A percentile compares a stretch with the other conserved stretches of the same genome.
Evolutionary conservation across 129 eudicot species (phyloP).

Genomic region (Arctium lappa): DNA sequence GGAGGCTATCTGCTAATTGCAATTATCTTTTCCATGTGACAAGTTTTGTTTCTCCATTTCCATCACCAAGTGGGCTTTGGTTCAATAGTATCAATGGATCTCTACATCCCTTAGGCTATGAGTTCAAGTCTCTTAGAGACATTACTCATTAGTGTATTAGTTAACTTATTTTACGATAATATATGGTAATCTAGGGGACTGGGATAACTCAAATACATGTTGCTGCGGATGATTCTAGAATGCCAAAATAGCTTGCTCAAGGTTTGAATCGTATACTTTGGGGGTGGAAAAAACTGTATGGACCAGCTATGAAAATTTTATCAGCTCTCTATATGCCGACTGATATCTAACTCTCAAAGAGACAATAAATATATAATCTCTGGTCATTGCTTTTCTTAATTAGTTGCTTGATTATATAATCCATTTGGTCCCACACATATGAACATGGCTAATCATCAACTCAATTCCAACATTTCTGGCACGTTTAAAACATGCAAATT

Average conservation of each 20-base stretch:
- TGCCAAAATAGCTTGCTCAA: no score
- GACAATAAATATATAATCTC: not conserved
- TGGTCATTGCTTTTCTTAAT: not conserved
- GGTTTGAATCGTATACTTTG: no score
- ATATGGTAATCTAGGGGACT: not conserved
- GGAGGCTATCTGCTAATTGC: not conserved
- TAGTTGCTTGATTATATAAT: not conserved
- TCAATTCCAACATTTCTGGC: not conserved
- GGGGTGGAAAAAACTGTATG: no score
- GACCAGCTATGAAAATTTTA: no score
- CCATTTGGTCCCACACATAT: constrained; percentile 1
- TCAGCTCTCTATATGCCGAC: not conserved
- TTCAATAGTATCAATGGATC: not conserved
- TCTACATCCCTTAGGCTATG: not conserved
- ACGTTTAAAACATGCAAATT: not conserved
- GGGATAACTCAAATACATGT: no score
- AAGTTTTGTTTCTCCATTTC: not conserved
- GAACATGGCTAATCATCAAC: constrained; percentile 3
- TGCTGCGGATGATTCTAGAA: no score
- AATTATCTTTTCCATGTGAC: not conserved
- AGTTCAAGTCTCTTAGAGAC: not conserved
- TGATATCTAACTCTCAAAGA: not conserved
- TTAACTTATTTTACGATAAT: no score
- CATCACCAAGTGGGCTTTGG: not conserved
- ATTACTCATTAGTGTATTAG: not conserved